Evolutionary conservation across 2,329 filamentous ascomycete genomes (phyloP).

Genomic region (Colletotrichum melonis): DNA sequence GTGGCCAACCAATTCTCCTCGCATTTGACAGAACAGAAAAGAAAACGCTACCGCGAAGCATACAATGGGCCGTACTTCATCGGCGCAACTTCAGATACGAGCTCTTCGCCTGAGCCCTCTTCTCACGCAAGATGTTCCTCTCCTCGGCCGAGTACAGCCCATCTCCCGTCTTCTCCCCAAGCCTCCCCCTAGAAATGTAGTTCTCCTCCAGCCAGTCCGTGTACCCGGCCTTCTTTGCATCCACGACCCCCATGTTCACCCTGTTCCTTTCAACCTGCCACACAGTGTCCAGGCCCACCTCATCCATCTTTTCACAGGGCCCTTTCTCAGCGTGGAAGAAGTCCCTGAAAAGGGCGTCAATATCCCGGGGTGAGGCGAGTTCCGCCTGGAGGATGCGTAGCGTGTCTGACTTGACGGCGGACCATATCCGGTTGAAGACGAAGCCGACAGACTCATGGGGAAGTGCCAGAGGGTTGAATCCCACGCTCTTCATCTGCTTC

Average conservation of each 20-base stretch:
- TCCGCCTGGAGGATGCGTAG: constrained; percentile 45
- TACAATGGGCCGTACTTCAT: background rate
- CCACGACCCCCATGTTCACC: constrained; percentile 33
- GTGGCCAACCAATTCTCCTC: too few relatives aligned
- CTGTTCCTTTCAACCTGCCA: constrained; percentile 42
- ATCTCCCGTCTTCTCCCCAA: constrained; percentile 45
- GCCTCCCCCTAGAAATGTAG: constrained; percentile 41
- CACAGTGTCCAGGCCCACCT: constrained; percentile 46
- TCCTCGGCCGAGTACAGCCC: constrained; percentile 42
- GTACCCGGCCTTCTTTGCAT: constrained; percentile 22
- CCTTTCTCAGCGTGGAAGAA: constrained; percentile 44
- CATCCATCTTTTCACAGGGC: constrained; percentile 48
- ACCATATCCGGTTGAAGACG: constrained; percentile 50
- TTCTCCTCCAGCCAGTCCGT: constrained; percentile 41
- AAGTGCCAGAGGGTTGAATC: constrained; percentile 41
- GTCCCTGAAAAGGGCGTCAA: constrained; percentile 45
- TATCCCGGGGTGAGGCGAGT: constrained; percentile 44
- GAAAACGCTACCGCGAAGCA: too few relatives aligned
- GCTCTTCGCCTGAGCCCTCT: constrained; percentile 25
- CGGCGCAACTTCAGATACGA: constrained; percentile 4
- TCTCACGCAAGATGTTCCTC: constrained; percentile 39
- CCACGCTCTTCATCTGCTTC: constrained; percentile 42
- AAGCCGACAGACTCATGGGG: constrained; percentile 46
- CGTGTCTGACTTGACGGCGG: constrained; percentile 48
- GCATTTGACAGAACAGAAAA: too few relatives aligned